A percentile compares a stretch with the other conserved stretches of the same genome.
Conservation (phyloP, 176 grass and related monocot genomes). For the Calamus simplicifolius region DNA sequence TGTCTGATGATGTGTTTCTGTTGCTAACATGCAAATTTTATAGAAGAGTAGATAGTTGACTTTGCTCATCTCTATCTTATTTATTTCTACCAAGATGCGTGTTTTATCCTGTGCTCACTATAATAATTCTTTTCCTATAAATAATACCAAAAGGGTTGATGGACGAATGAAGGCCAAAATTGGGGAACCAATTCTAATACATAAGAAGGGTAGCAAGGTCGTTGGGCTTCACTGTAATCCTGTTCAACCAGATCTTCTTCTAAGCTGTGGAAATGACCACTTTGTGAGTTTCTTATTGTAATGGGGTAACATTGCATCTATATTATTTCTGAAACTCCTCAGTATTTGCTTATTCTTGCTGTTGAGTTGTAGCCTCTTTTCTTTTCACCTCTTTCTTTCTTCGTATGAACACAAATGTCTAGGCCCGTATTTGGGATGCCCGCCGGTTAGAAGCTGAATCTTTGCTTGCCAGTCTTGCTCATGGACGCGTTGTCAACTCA, state of each 20-base stretch:
- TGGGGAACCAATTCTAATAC: constrained; percentile 66
- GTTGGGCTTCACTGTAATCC: constrained; percentile 86
- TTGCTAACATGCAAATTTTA: too few relatives aligned
- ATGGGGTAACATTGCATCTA: too few relatives aligned
- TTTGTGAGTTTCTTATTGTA: constrained; percentile 51
- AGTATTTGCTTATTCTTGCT: neutral
- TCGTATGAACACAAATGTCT: neutral
- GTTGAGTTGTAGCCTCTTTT: neutral
- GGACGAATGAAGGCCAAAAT: constrained; percentile 48
- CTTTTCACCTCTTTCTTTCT: neutral
- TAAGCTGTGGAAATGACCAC: constrained; percentile 97
- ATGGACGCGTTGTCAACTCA: constrained; percentile 85
- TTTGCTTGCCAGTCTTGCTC: constrained; percentile 56
- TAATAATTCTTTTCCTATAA: constrained; percentile 6
- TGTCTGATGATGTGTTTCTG: too few relatives aligned
- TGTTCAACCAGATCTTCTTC: constrained; percentile 72
- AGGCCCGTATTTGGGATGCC: constrained; percentile 93
- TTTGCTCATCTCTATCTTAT: neutral
- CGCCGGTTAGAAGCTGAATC: constrained; percentile 52
- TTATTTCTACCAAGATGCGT: neutral
- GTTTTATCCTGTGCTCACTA: too few relatives aligned
- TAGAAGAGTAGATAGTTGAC: too few relatives aligned
- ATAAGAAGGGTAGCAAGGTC: constrained; percentile 95
- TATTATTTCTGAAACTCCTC: too few relatives aligned
- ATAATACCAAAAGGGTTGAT: constrained; percentile 47